These are phyloP conservation scores for Nigrospora oryzae DNA, from an alignment of 2,329 filamentous ascomycete species.

Conservation along the genomic window DNA sequence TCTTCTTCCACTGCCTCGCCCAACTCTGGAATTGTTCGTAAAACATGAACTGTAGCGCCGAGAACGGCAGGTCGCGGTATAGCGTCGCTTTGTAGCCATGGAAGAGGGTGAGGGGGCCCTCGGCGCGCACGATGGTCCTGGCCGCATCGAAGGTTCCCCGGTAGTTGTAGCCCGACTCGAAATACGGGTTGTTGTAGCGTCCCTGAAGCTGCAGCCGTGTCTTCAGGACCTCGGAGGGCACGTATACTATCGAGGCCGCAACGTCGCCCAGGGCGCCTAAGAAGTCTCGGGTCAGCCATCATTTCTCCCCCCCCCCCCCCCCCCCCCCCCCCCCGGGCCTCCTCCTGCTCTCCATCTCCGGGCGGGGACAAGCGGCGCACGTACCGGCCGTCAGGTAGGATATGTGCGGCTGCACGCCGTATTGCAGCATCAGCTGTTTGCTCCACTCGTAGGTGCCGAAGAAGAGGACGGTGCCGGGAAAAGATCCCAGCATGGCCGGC, in stretches of 20 bases:
- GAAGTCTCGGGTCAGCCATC: not conserved
- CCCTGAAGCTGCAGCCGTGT: constrained; percentile 95
- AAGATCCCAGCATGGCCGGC: constrained; percentile 84
- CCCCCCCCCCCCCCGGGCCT: not conserved
- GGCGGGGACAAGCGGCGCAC: constrained; percentile 6
- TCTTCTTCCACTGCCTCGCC: constrained; percentile 71
- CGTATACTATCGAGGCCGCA: constrained; percentile 86
- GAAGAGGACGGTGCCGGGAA: constrained; percentile 88
- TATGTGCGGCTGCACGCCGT: constrained; percentile 70
- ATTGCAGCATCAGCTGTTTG: constrained; percentile 81
- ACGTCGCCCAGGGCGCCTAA: constrained; percentile 87
- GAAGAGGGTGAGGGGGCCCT: constrained; percentile 82
- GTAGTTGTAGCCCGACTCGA: constrained; percentile 94
- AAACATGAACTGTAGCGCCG: constrained; percentile 93
- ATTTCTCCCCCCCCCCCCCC: not conserved
- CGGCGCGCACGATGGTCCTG: constrained; percentile 72
- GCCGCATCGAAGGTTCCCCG: constrained; percentile 75
- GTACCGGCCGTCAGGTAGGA: constrained; percentile 79
- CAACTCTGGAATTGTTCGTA: constrained; percentile 88
- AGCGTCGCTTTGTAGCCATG: constrained; percentile 96
- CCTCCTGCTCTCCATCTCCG: not conserved
- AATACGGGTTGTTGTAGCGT: constrained; percentile 88
- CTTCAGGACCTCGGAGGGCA: constrained; percentile 95
- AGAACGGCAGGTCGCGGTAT: constrained; percentile 90
- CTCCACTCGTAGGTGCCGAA: constrained; percentile 96